Base-by-base conservation (phyloP, 176 grass and related monocot genomes). In the Phragmites australis region DNA sequence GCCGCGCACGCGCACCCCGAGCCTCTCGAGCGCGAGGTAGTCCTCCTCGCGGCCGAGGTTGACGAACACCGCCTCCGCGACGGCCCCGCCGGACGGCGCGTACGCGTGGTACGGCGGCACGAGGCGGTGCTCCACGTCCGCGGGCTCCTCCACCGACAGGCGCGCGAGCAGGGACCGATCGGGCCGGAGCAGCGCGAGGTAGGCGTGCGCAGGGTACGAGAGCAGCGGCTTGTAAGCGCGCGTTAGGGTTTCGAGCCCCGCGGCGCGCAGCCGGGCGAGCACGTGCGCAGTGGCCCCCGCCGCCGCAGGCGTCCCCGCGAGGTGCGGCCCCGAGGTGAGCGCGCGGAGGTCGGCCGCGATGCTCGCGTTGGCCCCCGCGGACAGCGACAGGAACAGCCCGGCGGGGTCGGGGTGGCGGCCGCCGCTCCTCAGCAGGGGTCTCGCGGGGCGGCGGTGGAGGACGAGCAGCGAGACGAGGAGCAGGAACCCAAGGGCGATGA, bases 61-160 rank as follows among this genome's bases (percentile, higher is more conserved):
- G 57, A 90, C 95, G 76, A 87, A 97, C 13, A 97, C 92, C 8
- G 92, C 88, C 16, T 87, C 80, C 19, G 92, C 95, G 1, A 92
- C 40, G 52, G 78, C 77, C 15, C 70, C 37, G 0, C 90, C 92
- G 4, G 95, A 94, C 7, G 92, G 92, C 9, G 95, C 81, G 63
- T 97, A 97, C 23, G 95, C 95, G 76, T 97, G 92, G 85, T 97
- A 97, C 7, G 95, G 89, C 16, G 21, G 76, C 68, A 92, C 76
- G 70, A 88, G 45, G 50, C 73, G 79, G 43, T 60, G 43, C 0
- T 48, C 70, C 21, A 23, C 50, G 76, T 94, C 95, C 13, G 95
- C 92, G 8, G 95, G 92, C 74, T 98, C 95, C 4, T 85, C 55
- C 45, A 89, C 26, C 23, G 88, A 89, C 0, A 98, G 92, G 17